Conservation (phyloP, 1,284 basidiomycete genomes). For the Leccinum subfulvum region DNA sequence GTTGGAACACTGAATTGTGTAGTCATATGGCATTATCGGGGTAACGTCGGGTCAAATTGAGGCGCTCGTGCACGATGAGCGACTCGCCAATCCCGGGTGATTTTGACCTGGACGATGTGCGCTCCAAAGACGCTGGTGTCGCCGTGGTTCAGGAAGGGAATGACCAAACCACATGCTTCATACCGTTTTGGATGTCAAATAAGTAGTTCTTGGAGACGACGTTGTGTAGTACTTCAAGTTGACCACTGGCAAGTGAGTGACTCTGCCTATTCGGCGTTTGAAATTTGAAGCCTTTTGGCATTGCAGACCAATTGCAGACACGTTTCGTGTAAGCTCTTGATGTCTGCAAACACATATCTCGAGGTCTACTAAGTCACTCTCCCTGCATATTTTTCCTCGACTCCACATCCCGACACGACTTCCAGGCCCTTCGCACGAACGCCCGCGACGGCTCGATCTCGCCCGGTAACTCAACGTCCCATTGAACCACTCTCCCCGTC, state of each 20-base stretch:
- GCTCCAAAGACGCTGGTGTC: constrained; percentile 88
- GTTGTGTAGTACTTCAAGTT: constrained; percentile 14
- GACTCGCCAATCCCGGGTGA: constrained; percentile 81
- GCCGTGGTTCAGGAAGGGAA: constrained; percentile 39
- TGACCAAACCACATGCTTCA: no score
- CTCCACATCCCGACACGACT: neutral
- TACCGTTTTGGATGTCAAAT: no score
- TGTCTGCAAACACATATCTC: no score
- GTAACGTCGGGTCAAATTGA: constrained; percentile 29
- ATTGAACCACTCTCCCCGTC: constrained; percentile 34
- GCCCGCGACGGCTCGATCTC: constrained; percentile 13
- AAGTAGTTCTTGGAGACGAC: constrained; percentile 56
- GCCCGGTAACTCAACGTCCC: constrained; percentile 12
- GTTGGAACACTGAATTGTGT: constrained; percentile 50
- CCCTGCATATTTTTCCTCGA: no score
- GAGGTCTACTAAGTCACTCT: no score
- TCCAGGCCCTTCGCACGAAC: constrained; percentile 2
- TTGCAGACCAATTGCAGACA: no score
- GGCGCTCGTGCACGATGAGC: neutral
- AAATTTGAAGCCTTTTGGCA: no score
- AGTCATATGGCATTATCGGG: constrained; percentile 50
- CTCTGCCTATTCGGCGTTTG: no score
- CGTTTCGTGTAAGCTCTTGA: no score
- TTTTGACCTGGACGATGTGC: constrained; percentile 88
- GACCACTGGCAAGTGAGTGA: no score